phyloP scores from a whole-genome alignment of 2,329 filamentous ascomycete species.

The Gnomoniopsis sp. region DNA sequence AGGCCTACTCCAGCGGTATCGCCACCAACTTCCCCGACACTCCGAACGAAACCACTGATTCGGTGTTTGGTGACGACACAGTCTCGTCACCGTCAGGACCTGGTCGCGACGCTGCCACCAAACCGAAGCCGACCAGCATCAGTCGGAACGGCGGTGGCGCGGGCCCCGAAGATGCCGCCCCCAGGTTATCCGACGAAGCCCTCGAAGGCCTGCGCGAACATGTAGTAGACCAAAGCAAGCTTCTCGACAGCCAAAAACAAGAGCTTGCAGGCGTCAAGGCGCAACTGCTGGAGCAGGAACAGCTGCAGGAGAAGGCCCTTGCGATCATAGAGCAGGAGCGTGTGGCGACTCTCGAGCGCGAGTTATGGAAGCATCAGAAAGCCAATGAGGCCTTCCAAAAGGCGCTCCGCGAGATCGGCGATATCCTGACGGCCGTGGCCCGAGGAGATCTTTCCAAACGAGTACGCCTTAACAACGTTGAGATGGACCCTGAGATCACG shows the following conservation, averaged over 20 bases:
- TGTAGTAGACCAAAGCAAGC: conserved; percentile 88
- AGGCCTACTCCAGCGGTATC: conserved; percentile 57
- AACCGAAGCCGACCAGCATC: conserved; percentile 23
- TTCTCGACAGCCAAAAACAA: conserved; percentile 82
- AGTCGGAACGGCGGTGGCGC: conserved; percentile 23
- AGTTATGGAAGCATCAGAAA: conserved; percentile 95
- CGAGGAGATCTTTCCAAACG: conserved; percentile 96
- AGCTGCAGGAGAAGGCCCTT: conserved; percentile 77
- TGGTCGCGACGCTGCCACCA: conserved; percentile 29
- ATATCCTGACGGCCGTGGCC: conserved; percentile 94
- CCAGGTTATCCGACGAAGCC: conserved; percentile 70
- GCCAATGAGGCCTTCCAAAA: conserved; percentile 99
- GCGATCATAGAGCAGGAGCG: conserved; percentile 81
- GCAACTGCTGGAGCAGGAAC: conserved; percentile 81
- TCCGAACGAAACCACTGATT: conserved; percentile 70
- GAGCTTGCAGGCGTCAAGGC: conserved; percentile 83
- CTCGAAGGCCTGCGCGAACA: conserved; percentile 84
- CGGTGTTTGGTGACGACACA: conserved; percentile 58
- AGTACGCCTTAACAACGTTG: conserved; percentile 89
- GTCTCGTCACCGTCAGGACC: conserved; percentile 41
- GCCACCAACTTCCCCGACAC: conserved; percentile 69
- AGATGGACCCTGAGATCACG: conserved; percentile 97
- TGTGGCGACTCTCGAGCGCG: conserved; percentile 84
- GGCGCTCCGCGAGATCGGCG: conserved; percentile 91
- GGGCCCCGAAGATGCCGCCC: conserved; percentile 20